Conservation (phyloP, 768 basidiomycete genomes). For the Coprinopsis cinerea region DNA sequence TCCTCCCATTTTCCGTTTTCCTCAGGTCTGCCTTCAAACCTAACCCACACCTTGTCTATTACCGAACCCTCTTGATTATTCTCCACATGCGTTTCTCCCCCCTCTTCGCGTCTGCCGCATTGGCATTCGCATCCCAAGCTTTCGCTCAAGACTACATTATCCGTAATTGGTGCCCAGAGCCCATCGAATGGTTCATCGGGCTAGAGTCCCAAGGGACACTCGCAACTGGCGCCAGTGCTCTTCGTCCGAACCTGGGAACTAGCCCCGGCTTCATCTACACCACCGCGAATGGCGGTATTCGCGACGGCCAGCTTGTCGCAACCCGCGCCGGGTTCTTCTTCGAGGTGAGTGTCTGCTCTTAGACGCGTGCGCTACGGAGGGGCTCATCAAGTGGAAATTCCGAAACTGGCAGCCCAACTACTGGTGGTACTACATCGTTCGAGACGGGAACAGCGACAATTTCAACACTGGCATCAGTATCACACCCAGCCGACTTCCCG, state of each 20-base stretch:
- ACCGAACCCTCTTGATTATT: no score
- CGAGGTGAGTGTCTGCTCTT: conserved; percentile 6
- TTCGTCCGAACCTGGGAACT: conserved; percentile 11
- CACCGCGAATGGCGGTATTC: conserved; percentile 16
- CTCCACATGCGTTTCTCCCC: background rate
- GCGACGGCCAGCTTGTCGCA: conserved; percentile 11
- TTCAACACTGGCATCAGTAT: conserved; percentile 30
- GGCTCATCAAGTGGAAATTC: background rate
- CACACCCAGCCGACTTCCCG: conserved; percentile 17
- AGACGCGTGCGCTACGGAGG: background rate
- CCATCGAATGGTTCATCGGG: conserved; percentile 16
- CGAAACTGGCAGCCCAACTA: background rate
- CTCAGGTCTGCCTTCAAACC: no score
- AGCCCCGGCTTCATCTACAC: conserved; percentile 19
- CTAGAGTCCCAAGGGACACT: conserved; percentile 13
- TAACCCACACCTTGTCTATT: no score
- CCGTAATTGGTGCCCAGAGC: conserved; percentile 19
- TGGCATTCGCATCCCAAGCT: background rate
- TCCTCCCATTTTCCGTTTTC: no score
- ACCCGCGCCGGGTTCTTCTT: conserved; percentile 20
- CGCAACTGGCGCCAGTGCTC: conserved; percentile 8
- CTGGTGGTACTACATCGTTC: conserved; percentile 27
- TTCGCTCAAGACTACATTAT: conserved; percentile 14
- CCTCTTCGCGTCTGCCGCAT: background rate
- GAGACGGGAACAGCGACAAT: conserved; percentile 17